Evolutionary conservation across 2,329 filamentous ascomycete species (phyloP), one percentile per base, ranked within the genome.

Genomic region (Sporothrix dimorphospora): DNA sequence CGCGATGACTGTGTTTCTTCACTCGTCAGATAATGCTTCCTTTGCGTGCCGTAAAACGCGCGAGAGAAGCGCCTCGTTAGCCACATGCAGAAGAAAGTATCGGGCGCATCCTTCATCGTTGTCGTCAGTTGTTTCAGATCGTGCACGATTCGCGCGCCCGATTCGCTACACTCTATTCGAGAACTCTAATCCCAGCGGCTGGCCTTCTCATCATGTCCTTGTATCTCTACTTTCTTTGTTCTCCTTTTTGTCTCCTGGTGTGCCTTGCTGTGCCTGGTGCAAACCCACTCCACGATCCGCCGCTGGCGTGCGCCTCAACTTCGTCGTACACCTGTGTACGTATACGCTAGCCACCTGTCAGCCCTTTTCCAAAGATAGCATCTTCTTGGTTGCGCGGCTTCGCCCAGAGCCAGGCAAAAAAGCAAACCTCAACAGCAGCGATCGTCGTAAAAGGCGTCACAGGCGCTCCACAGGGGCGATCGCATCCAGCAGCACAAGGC

Each of bases 221-320:
- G 30, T 19, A n/a, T 19, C 16, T 14, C 14, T n/a, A n/a, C 55
- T 40, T 16, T 59, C 57, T 42, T 63, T 42, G 34, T 63, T 63
- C 7, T 40, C 57, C 19, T 3, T 63, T 4, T 38, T 11, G 38
- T 27, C 59, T 45, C 59, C 59, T 45, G 11, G 59, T 65, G 59
- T 65, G 34, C 57, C 57, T 63, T 63, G 34, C 34, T 63, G 57
- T 63, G 38, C 59, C 59, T 65, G 59, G 21, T 38, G 21, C 30
- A 19, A 63, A 42, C 16, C 38, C 59, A 65, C 38, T 30, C 42
- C 59, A 65, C 38, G 59, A 65, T 65, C 59, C 59, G 59, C 6
- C 38, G 4, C 19, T 14, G 12, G 38, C 59, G 7, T 27, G 38
- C 59, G 59, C 59, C 38, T 65, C 38, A 65, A 6, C 59, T 45